Evolutionary conservation across 768 basidiomycete species (phyloP), one percentile per base, ranked within the genome.

Genomic region (Brasilioporus rufonigricans): DNA sequence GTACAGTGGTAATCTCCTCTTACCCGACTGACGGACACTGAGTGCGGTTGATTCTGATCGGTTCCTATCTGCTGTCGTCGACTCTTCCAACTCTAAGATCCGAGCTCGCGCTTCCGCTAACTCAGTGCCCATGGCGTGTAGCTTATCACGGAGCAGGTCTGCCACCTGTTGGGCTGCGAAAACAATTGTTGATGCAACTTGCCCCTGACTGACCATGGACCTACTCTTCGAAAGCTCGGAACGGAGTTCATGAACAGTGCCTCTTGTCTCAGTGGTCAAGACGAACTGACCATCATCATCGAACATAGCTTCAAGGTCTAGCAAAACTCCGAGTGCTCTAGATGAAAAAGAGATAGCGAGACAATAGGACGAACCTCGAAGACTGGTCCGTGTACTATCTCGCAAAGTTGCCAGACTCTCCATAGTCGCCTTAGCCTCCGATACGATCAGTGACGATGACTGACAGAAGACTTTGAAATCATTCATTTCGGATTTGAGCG

Each of bases 91-190:
- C 27, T 79, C 77, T 5, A 61, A 44, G 14, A 74, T 61, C 11
- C 74, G 75, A 38, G 63, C 60, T 51, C 70, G 76, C 1, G 77
- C 71, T 55, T 78, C 77, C n/a, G 72, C 65, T 4, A 80, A 59
- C 36, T 79, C 76, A 7, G 72, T 63, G 13, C 76, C 73, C 57
- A 77, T 71, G 19, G 65, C 65, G 38, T 76, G 71, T 4, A 80
- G 63, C 54, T 77, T 76, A 46, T 79, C 77, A 14, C 79, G 77
- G 6, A 80, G 70, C n/a, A 80, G 60, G 47, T 79, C 77, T 27
- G 74, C 70, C 36, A 80, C 79, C 65, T 80, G 77, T 52, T 77
- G 72, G n/a, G 76, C 79, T 80, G 35, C 43, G 50, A 53, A 53
- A 56, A 53, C n/a, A 21, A 55, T 35, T 21, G 46, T 57, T 56